Conservation (phyloP, 495 filamentous ascomycete species). For the Penicillium turbatum region DNA sequence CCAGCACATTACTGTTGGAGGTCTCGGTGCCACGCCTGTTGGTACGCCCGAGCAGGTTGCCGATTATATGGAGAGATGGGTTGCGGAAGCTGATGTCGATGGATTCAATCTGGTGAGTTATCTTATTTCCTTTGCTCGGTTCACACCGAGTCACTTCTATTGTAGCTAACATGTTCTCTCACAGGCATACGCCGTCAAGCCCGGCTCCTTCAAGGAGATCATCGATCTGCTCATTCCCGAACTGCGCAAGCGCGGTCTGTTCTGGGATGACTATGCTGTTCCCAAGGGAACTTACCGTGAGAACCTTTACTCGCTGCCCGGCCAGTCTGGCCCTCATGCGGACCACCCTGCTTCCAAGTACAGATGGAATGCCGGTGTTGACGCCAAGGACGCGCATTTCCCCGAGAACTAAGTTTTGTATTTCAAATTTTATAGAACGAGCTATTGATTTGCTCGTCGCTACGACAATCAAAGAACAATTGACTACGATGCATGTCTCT, state of each 20-base stretch:
- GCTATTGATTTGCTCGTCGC: background rate
- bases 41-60: constrained; percentile 56
- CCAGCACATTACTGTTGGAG: constrained; percentile 59
- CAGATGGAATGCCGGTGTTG: constrained; percentile 46
- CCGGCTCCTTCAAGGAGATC: constrained; percentile 60
- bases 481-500: too few species aligned
- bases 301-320: constrained; percentile 37
- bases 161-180: background rate
- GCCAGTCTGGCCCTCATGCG: constrained; percentile 40
- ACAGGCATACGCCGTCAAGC: constrained; percentile 56
- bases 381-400: constrained; percentile 23
- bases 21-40: constrained; percentile 49
- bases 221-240: constrained; percentile 49
- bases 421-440: background rate
- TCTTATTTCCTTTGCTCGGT: background rate
- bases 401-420: constrained; percentile 14
- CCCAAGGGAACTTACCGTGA: constrained; percentile 47
- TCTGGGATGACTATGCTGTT: constrained; percentile 47
- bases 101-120: constrained; percentile 55
- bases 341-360: constrained; percentile 51
- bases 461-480: background rate
- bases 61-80: constrained; percentile 58
- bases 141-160: too few species aligned
- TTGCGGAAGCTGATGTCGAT: constrained; percentile 58
- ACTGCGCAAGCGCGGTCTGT: constrained; percentile 43